Percentiles rank a stretch among this genome's conserved stretches.
Conservation (phyloP, 208 protist species). For the Trypanosoma scelopori region DNA sequence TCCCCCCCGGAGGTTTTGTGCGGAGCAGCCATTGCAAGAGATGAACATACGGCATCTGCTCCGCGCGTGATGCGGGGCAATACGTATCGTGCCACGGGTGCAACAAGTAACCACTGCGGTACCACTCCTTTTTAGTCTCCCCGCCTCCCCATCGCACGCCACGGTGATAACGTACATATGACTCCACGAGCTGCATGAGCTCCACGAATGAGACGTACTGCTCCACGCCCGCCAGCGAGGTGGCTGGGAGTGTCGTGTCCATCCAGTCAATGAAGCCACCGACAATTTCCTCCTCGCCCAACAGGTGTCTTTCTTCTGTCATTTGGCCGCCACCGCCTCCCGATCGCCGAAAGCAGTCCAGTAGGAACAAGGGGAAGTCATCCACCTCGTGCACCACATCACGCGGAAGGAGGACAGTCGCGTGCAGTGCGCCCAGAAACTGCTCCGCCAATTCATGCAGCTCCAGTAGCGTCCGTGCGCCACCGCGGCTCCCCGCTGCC, state of each 20-base stretch:
- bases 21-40: slow-evolving; percentile 74
- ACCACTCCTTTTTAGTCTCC: slow-evolving; percentile 33
- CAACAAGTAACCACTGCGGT: slow-evolving; percentile 46
- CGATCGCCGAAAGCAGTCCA: slow-evolving; percentile 11
- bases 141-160: slow-evolving; percentile 73
- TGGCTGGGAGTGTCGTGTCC: slow-evolving; percentile 15
- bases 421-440: slow-evolving; percentile 13
- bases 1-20: background rate
- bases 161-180: slow-evolving; percentile 74
- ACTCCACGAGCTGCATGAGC: slow-evolving; percentile 52
- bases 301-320: background rate
- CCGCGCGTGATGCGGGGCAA: slow-evolving; percentile 54
- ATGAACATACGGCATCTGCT: slow-evolving; percentile 81
- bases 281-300: slow-evolving; percentile 38
- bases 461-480: slow-evolving; percentile 20
- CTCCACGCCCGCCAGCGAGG: background rate
- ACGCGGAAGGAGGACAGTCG: slow-evolving; percentile 21
- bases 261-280: slow-evolving; percentile 42
- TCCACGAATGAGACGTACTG: slow-evolving; percentile 46
- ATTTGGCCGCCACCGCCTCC: background rate
- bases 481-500: background rate
- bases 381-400: slow-evolving; percentile 26
- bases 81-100: slow-evolving; percentile 71
- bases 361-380: slow-evolving; percentile 27
- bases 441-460: slow-evolving; percentile 9